Evolutionary conservation across 768 basidiomycete species (phyloP).

Genomic region (Mycena floridula): DNA sequence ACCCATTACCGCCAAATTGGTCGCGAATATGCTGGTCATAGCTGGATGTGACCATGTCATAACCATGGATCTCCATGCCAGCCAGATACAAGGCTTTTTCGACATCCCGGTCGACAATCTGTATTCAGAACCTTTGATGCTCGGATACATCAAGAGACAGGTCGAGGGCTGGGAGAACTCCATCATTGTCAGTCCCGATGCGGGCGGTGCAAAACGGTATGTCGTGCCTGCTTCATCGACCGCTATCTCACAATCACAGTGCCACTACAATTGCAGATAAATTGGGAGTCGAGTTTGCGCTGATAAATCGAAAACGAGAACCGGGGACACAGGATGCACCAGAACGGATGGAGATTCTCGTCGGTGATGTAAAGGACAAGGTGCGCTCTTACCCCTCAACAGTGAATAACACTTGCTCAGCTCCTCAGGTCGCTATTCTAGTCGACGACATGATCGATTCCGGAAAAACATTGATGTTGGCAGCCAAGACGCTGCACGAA

Average conservation of each 20-base stretch:
- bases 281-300: slow-evolving; percentile 89
- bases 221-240: slow-evolving; percentile 21
- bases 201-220: slow-evolving; percentile 97
- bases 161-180: slow-evolving; percentile 82
- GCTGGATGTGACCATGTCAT: slow-evolving; percentile 99
- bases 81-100: slow-evolving; percentile 98
- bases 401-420: slow-evolving; percentile 3
- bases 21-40: slow-evolving; percentile 95
- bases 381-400: slow-evolving; percentile 25
- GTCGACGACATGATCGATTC: slow-evolving; percentile 99
- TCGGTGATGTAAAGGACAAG: slow-evolving; percentile 92
- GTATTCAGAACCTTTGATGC: slow-evolving; percentile 93
- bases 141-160: slow-evolving; percentile 84
- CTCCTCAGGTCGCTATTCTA: slow-evolving; percentile 74
- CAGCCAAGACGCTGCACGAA: slow-evolving; percentile 80
- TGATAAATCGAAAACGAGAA: slow-evolving; percentile 89
- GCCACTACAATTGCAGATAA: slow-evolving; percentile 95
- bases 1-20: slow-evolving; percentile 96
- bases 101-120: slow-evolving; percentile 98
- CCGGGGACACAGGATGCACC: slow-evolving; percentile 58
- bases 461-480: slow-evolving; percentile 81
- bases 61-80: slow-evolving; percentile 98
- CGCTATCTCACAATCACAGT: slow-evolving; percentile 32
- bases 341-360: slow-evolving; percentile 87
- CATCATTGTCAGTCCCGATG: slow-evolving; percentile 95